Base-by-base conservation (phyloP, 768 basidiomycete species). In the Asterophora parasitica region DNA sequence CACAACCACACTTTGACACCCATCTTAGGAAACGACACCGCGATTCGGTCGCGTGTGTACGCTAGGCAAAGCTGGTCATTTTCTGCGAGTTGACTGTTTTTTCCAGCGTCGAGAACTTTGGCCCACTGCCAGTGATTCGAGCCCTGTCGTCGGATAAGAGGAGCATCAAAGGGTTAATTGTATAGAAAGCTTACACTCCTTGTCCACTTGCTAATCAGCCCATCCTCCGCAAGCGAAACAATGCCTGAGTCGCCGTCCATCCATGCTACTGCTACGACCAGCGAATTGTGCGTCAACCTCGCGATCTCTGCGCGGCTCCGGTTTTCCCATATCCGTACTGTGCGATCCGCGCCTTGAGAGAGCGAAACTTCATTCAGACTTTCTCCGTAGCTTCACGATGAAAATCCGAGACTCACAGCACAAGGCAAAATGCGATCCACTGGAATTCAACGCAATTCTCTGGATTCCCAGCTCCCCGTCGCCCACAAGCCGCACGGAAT, bases 1-100 rank as follows among this genome's bases (percentile, higher is more conserved):
- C 73, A 77, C 49, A 78, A 60, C 82, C 83, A 85, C n/a, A 84
- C 71, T 50, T 78, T 82, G 34, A 85, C 81, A 2, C 81, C 81
- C 34, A 65, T 54, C n/a, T 67, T 64, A 28, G 81, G 79, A 48
- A 78, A 79, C 16, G 81, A 77, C 15, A 85, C 75, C 0, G 83
- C 83, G 51, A 85, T 77, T 30, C 75, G 69, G 61, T 82, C 81
- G 17, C 73, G 73, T 43, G 59, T 54, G 58, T 78, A 81, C 0
- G 80, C 80, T 53, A 85, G 67, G 59, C 77, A 79, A 15, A 73
- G 60, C 34, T 70, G 65, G 30, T 71, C 75, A 10, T 67, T 67
- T 2, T 65, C 64, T 34, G 54, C 48, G 52, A 51, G 50, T 27
- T 53, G 54, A 53, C 74, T 73, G 56, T 61, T 63, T 23, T 42